Base-by-base conservation (phyloP, 257 asterid species). In the Forsythia viridissima region DNA sequence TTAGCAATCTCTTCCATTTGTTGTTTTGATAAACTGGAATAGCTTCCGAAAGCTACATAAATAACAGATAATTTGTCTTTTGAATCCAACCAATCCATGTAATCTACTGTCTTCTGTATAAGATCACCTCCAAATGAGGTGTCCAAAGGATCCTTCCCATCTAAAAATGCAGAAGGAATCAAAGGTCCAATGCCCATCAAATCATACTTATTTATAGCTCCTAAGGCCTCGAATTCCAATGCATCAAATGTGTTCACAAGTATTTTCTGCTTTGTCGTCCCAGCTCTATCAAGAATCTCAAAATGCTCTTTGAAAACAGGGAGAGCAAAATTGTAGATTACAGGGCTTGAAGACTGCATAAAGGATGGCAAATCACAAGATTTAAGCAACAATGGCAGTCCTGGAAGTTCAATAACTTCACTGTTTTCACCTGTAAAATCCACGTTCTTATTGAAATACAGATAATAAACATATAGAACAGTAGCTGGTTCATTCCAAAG, bases 151-250 rank as follows among this genome's bases (percentile, higher is more conserved):
- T 86, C 89, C 1, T 18, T 43, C 2, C 85, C 87, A 46, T 87
- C 91, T 43, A 84, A 41, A 76, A 82, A 87, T n/a, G 83, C 84
- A 0, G 91, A 86, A 3, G 91, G 91, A 59, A 89, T 46, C 68
- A 87, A 82, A 6, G 93, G 93, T 1, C 93, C 93, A 40, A 89
- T 80, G 2, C 79, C 84, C 12, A 83, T 21, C 76, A 87, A 16
- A 6, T 81, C 80, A 21, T 79, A 70, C 44, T 85, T 83, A 44
- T 70, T 55, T 3, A 86, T 66, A 77, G 2, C 74, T 65, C 41
- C 55, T n/a, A 12, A 85, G 69, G 84, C 77, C 46, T 81, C 83
- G 0, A 59, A n/a, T 16, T 89, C 93, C 43, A 89, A 63, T 2
- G 67, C 84, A 59, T 87, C 82, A 63, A 84, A 87, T 0, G 90